Evolutionary conservation across 176 grass and related monocot species (phyloP).

Genomic region (Bonia amplexicaulis): DNA sequence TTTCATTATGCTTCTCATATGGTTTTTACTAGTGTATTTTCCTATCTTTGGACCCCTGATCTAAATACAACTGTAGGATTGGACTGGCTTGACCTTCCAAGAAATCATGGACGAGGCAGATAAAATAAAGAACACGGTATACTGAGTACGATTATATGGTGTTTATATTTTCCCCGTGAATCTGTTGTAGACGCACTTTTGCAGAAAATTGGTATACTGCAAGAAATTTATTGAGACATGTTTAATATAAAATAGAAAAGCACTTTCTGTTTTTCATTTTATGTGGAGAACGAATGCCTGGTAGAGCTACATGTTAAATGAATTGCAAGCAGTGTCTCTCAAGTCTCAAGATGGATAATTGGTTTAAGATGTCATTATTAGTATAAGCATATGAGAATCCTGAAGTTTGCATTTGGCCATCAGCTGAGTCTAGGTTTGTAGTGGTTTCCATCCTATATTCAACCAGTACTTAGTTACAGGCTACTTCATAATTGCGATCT

Average conservation of each 20-base stretch:
- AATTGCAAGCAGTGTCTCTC: conserved; percentile 18
- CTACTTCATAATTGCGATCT: not conserved
- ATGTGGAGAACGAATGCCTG: not conserved
- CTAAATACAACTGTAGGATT: conserved; percentile 60
- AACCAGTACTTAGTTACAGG: conserved; percentile 3
- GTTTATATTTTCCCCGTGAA: conserved; percentile 5
- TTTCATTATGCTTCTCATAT: not conserved
- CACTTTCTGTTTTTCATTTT: not conserved
- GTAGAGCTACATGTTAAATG: not conserved
- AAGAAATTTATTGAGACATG: not conserved
- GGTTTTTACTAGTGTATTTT: not conserved
- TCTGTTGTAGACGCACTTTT: not conserved
- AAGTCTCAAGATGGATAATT: conserved; percentile 9
- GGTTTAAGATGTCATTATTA: conserved; percentile 13
- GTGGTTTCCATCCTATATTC: not conserved
- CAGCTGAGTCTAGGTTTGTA: not conserved
- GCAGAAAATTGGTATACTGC: not conserved
- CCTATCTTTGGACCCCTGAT: not conserved
- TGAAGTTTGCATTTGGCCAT: not conserved
- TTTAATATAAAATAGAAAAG: not conserved
- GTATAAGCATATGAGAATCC: not conserved
- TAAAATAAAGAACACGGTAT: conserved; percentile 91
- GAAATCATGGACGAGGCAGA: conserved; percentile 96
- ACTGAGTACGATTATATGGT: conserved; percentile 14
- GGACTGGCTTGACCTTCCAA: conserved; percentile 89